Conservation (phyloP, 257 asterid genomes). For the Dorcoceras hygrometricum region DNA sequence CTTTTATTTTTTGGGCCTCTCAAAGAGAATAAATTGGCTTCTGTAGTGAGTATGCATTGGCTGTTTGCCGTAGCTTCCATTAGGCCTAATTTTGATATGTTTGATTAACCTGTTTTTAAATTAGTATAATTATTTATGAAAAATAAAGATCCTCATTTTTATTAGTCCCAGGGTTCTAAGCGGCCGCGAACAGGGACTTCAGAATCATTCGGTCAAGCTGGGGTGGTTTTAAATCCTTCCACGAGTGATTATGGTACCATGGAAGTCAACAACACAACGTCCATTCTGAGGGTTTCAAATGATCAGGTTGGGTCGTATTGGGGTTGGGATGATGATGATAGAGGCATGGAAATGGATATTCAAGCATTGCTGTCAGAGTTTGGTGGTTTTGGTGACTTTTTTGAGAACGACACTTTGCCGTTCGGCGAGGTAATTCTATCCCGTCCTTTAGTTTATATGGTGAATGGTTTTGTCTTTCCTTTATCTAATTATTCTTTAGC, state of each 20-base stretch:
- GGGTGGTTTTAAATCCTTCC: conserved; percentile 71
- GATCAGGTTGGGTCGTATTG: conserved; percentile 60
- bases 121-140: not conserved
- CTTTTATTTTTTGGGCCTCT: too few relatives aligned
- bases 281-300: conserved; percentile 49
- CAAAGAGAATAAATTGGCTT: too few relatives aligned
- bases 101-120: conserved; percentile 5
- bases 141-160: conserved; percentile 11
- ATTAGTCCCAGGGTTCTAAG: conserved; percentile 65
- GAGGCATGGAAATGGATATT: conserved; percentile 77
- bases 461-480: conserved; percentile 12
- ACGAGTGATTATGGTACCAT: conserved; percentile 65
- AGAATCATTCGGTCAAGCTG: conserved; percentile 74
- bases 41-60: not conserved
- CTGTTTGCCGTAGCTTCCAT: conserved; percentile 5
- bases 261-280: conserved; percentile 54
- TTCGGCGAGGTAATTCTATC: conserved; percentile 84
- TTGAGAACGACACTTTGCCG: conserved; percentile 78
- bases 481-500: conserved; percentile 1
- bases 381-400: conserved; percentile 98
- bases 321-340: conserved; percentile 97
- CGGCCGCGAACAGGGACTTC: conserved; percentile 72
- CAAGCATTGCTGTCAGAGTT: conserved; percentile 87
- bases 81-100: conserved; percentile 4
- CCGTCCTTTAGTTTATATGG: conserved; percentile 1